A percentile compares a stretch with the other conserved stretches of the same genome.
These are phyloP conservation scores for Mentha longifolia DNA, from an alignment of 257 asterid species.

Conservation along the genomic window DNA sequence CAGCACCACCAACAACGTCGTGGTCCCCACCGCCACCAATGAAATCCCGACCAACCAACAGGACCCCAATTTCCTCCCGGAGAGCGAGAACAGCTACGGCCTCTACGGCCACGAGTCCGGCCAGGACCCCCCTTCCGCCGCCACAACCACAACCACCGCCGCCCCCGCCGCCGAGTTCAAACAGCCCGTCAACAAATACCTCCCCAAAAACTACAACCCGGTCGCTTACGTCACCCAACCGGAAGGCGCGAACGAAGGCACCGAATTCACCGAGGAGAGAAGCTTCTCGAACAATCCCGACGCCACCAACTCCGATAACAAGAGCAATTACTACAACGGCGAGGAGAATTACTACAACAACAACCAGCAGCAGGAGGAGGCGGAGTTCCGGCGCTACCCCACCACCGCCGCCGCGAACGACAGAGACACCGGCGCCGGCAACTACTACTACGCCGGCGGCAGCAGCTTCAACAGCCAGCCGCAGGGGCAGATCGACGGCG, in stretches of 20 bases:
- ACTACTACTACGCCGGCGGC: conserved; percentile 33
- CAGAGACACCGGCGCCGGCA: conserved; percentile 1
- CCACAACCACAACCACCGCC: conserved; percentile 35
- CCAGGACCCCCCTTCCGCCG: conserved; percentile 65
- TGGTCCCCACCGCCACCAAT: conserved; percentile 38
- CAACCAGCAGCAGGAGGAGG: conserved; percentile 22
- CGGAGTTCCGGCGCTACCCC: conserved; percentile 33
- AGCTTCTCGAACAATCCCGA: conserved; percentile 27
- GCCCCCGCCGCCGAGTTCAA: conserved; percentile 25
- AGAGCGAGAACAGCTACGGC: conserved; percentile 69
- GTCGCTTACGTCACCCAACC: conserved; percentile 68
- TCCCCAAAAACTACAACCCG: conserved; percentile 85
- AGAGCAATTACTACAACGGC: conserved; percentile 23
- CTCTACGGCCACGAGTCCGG: conserved; percentile 78
- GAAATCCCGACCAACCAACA: conserved; percentile 33
- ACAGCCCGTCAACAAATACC: conserved; percentile 47
- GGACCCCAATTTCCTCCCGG: conserved; percentile 60
- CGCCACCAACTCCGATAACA: conserved; percentile 16
- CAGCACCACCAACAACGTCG: conserved; percentile 38
- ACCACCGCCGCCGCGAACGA: neutral
- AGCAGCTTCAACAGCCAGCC: conserved; percentile 42
- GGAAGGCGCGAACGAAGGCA: conserved; percentile 41
- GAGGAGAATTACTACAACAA: conserved; percentile 32
- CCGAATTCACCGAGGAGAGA: conserved; percentile 16
- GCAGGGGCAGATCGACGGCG: conserved; percentile 36